Conservation (phyloP, 1,284 basidiomycete genomes). For the Pterulicium gracile region DNA sequence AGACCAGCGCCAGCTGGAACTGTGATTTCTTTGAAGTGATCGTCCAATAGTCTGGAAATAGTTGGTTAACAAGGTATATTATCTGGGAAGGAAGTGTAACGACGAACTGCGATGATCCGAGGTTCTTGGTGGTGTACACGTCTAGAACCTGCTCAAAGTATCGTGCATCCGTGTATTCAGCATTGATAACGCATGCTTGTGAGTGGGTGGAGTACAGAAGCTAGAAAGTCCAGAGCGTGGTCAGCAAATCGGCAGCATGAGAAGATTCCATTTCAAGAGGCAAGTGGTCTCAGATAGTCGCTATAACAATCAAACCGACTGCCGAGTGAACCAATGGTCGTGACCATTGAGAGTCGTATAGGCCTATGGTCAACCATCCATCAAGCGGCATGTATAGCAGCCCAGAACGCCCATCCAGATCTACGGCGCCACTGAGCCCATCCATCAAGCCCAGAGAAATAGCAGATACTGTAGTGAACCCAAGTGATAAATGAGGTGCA, state of each 20-base stretch:
- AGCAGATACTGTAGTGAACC: background rate
- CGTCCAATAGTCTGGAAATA: background rate
- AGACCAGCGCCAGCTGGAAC: background rate
- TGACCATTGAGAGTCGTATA: no score
- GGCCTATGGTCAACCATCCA: no score
- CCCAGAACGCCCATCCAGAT: background rate
- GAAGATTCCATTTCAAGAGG: no score
- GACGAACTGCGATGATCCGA: slow-evolving; percentile 40
- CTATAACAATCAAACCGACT: no score
- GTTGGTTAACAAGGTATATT: slow-evolving; percentile 19
- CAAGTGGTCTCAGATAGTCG: no score
- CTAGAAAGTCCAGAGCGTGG: no score
- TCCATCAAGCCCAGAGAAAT: no score
- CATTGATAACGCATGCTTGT: slow-evolving; percentile 64
- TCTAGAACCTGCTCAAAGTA: slow-evolving; percentile 70
- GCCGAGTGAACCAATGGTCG: no score
- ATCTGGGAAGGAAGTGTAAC: slow-evolving; percentile 49
- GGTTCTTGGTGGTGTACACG: slow-evolving; percentile 60
- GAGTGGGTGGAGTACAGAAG: slow-evolving; percentile 69
- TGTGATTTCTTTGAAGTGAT: background rate
- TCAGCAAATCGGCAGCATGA: no score
- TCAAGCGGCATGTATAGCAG: no score
- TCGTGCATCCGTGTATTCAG: slow-evolving; percentile 53
- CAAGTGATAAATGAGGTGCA: no score
- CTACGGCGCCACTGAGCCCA: background rate